A percentile compares a stretch with the other conserved stretches of the same genome.
Conservation (phyloP, 23 red algal species). For the Gracilaria vermiculophylla region DNA sequence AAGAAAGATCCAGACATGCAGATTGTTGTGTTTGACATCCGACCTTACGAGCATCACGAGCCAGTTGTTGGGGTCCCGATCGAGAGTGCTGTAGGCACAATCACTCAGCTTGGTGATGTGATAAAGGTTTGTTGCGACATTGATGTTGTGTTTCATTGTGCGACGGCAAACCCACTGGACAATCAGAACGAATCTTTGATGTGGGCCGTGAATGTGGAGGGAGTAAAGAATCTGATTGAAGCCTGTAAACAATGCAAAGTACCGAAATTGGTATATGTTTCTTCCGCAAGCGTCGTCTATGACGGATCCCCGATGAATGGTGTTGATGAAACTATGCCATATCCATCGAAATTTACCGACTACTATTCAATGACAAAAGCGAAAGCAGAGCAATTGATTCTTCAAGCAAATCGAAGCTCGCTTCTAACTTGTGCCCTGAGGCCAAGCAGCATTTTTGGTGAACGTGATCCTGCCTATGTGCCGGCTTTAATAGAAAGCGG, state of each 20-base stretch:
- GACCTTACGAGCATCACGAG: constrained; percentile 23
- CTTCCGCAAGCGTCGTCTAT: constrained; percentile 85
- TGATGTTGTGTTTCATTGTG: constrained; percentile 60
- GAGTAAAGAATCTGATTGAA: constrained; percentile 80
- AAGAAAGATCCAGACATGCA: constrained; percentile 5
- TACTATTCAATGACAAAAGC: constrained; percentile 87
- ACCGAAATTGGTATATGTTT: constrained; percentile 74
- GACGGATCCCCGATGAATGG: constrained; percentile 68
- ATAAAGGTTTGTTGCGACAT: constrained; percentile 32
- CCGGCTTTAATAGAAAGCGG: constrained; percentile 75
- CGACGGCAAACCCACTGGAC: constrained; percentile 42
- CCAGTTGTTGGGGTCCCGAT: background rate
- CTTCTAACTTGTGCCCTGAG: constrained; percentile 42
- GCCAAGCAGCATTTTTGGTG: constrained; percentile 84
- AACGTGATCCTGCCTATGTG: constrained; percentile 79
- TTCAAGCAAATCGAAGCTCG: constrained; percentile 48
- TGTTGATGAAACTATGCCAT: constrained; percentile 71
- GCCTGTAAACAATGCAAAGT: constrained; percentile 73
- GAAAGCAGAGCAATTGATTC: constrained; percentile 61
- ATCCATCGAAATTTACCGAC: constrained; percentile 62
- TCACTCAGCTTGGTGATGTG: constrained; percentile 47
- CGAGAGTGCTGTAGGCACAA: constrained; percentile 2
- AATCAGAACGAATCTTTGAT: constrained; percentile 68
- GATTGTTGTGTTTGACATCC: constrained; percentile 59
- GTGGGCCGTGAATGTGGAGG: constrained; percentile 78